Base-by-base conservation (phyloP, 148 eudicot genomes). In the Rhododendron simsii region DNA sequence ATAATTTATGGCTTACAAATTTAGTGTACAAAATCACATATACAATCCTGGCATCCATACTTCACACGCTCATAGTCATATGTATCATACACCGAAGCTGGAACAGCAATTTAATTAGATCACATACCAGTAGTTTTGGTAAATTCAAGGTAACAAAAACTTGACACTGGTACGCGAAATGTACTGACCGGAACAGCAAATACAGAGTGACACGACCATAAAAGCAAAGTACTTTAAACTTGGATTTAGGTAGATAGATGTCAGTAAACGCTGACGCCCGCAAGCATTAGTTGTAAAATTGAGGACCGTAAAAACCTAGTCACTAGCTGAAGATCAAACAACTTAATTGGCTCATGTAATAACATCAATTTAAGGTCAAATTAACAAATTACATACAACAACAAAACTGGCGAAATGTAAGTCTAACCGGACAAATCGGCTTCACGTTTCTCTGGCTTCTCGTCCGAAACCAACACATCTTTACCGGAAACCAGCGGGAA, bases 401-500 rank as follows among this genome's bases (percentile, higher is more conserved):
- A 23, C 41, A 35, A 53, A 61, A 18, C 15, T 39, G 41, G 20
- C 4, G 11, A 26, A 77, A 10, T 81, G 47, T 1, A 81, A 55
- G 21, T 55, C 82, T 30, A n/a, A 95, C 98, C 98, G 11, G 96
- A 93, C 74, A 90, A 90, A 81, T 94, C 93, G 8, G 87, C 33
- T 59, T 86, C 79, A 7, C 87, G 86, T 87, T 92, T 90, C 81
- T 73, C 83, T 5, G 81, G 81, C 81, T 92, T 90, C n/a, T 89
- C 86, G 51, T 92, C 93, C 94, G 93, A 93, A 47, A 91, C 85
- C 61, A 93, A 89, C 73, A 90, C 96, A 85, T 91, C 98, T 81
- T 84, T 88, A 5, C 87, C 84, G n/a, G 84, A 86, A 79, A 85
- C 48, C 53, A 85, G 84, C 14, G 89, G 87, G 53, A 84, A 82